Conservation (phyloP, 768 basidiomycete genomes). For the Lactarius pseudohatsudake region DNA sequence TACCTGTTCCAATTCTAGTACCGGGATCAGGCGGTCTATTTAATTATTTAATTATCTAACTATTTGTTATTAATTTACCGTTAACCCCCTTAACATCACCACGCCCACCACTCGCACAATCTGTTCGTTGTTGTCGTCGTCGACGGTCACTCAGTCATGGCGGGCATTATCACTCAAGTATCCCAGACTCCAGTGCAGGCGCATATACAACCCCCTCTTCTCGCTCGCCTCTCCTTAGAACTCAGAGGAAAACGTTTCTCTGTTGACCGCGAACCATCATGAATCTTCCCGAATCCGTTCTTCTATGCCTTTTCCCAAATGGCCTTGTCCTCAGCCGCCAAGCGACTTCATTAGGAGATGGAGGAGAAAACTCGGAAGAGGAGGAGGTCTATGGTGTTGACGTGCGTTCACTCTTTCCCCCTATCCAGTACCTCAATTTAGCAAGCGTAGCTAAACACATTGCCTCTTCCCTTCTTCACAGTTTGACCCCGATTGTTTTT, state of each 20-base stretch:
- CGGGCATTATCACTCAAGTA: conserved; percentile 50
- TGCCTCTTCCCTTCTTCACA: conserved; percentile 36
- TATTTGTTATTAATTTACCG: neutral
- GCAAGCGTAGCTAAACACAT: conserved; percentile 24
- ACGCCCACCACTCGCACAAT: neutral
- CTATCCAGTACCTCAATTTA: conserved; percentile 21
- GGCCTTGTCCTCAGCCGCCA: conserved; percentile 92
- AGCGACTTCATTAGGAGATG: conserved; percentile 70
- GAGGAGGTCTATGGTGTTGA: conserved; percentile 97
- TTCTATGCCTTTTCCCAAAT: conserved; percentile 96
- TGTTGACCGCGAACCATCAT: conserved; percentile 97
- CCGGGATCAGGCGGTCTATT: conserved; percentile 14
- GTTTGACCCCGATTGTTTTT: conserved; percentile 98
- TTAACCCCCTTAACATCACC: neutral
- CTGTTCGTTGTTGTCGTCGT: conserved; percentile 9
- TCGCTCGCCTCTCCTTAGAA: conserved; percentile 88
- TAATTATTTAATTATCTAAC: conserved; percentile 1
- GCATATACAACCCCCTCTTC: conserved; percentile 80
- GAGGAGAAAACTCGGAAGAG: conserved; percentile 71
- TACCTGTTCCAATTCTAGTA: neutral
- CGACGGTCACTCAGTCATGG: conserved; percentile 34
- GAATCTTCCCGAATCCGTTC: conserved; percentile 96
- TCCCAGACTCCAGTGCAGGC: conserved; percentile 63
- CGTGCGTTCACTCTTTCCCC: conserved; percentile 53
- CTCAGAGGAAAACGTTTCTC: conserved; percentile 88